These are phyloP conservation scores for Gyrodon lividus DNA, from an alignment of 768 basidiomycete species.

Conservation along the genomic window DNA sequence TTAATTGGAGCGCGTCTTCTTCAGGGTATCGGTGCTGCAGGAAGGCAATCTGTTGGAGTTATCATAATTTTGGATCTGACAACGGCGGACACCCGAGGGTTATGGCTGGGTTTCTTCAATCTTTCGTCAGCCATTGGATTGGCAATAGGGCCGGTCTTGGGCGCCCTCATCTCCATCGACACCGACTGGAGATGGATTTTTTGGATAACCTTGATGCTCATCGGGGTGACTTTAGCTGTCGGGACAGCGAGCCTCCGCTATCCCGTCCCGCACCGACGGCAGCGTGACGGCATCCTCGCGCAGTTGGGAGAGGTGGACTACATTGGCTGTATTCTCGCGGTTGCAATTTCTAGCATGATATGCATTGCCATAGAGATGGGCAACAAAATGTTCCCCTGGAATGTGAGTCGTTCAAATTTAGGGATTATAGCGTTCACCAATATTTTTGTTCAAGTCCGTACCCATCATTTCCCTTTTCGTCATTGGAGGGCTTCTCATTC, in stretches of 20 bases:
- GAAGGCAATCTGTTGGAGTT: constrained; percentile 36
- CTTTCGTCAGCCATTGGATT: constrained; percentile 41
- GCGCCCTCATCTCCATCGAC: constrained; percentile 44
- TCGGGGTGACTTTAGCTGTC: constrained; percentile 27
- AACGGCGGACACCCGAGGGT: constrained; percentile 34
- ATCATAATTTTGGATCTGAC: constrained; percentile 37
- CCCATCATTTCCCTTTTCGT: constrained; percentile 30
- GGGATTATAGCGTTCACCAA: constrained; percentile 1
- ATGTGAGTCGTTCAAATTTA: constrained; percentile 20
- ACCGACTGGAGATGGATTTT: constrained; percentile 47
- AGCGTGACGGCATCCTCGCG: constrained; percentile 31
- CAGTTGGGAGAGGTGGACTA: constrained; percentile 36
- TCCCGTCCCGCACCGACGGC: constrained; percentile 33
- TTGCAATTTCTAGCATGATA: constrained; percentile 36
- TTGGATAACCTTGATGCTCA: constrained; percentile 40
- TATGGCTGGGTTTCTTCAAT: constrained; percentile 38
- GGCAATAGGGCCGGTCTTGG: constrained; percentile 46
- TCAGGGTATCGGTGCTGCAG: constrained; percentile 38
- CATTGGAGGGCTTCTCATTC: constrained; percentile 31
- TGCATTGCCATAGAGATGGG: constrained; percentile 40
- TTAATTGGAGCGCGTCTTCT: constrained; percentile 33
- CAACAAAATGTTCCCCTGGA: constrained; percentile 37
- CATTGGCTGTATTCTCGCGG: constrained; percentile 27
- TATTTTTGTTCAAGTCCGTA: constrained; percentile 20
- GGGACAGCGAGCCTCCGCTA: constrained; percentile 29